These are phyloP conservation scores for Eucalyptus sp. DNA, from an alignment of 345 rosid genomes.

Conservation along the genomic window DNA sequence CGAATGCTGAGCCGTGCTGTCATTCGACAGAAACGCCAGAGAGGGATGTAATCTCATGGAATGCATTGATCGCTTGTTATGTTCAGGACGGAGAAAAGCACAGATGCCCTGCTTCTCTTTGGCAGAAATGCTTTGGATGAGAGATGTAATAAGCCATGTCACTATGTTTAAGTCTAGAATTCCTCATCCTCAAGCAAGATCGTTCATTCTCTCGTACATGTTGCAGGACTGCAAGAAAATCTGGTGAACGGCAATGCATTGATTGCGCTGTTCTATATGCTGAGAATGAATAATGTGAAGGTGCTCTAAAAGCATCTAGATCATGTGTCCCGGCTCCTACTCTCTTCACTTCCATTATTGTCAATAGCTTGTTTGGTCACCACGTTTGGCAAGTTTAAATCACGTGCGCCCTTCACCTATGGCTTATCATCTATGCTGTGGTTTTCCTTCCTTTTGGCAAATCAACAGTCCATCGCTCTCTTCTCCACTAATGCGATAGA, in stretches of 20 bases:
- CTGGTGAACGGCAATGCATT: constrained; percentile 59
- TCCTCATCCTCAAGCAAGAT: constrained; percentile 39
- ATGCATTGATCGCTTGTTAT: constrained; percentile 58
- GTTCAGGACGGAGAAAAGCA: constrained; percentile 40
- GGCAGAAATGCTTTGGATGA: constrained; percentile 21
- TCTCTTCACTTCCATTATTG: no score
- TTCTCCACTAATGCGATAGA: no score
- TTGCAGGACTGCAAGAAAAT: constrained; percentile 34
- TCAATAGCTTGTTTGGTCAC: no score
- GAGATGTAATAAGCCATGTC: constrained; percentile 44
- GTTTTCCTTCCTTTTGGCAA: no score
- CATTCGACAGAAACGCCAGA: constrained; percentile 47
- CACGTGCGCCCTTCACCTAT: no score
- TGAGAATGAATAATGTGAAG: constrained; percentile 34
- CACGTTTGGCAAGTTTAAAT: no score
- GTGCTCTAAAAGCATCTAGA: constrained; percentile 36
- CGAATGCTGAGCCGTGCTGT: constrained; percentile 15
- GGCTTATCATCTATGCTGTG: no score
- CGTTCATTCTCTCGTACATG: constrained; percentile 53
- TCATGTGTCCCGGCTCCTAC: no score
- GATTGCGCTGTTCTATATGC: constrained; percentile 32
- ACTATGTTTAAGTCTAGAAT: constrained; percentile 48
- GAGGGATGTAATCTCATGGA: constrained; percentile 74
- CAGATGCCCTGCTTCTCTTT: constrained; percentile 42
- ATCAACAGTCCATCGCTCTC: no score